Evolutionary conservation across 495 filamentous ascomycete genomes (phyloP), one percentile per base, ranked within the genome.

Genomic region (Cercophora newfieldiana): DNA sequence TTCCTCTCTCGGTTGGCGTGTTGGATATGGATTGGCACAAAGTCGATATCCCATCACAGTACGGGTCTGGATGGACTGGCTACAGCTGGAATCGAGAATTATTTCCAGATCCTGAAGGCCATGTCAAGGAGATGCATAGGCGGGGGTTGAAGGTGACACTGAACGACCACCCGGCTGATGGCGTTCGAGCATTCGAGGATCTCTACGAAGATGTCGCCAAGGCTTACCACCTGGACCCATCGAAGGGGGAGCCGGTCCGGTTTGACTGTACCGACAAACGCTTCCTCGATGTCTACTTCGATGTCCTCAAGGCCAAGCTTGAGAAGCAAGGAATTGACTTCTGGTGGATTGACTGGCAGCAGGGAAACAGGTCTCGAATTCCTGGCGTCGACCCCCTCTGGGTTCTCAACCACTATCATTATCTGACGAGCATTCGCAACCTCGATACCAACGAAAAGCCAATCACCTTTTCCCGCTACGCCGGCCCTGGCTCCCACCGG

Each of bases 321-420:
- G 86, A 88, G 65, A 72, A 77, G 18, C 66, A 82, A 22, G 86
- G 81, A 2, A 67, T 81, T 24, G 85, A 88, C 67, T 82, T 88
- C 33, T 87, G 83, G 84, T 88, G 86, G 86, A 75, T 87, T 30
- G 86, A 88, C 73, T 88, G 86, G 86, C 86, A 88, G 71, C 86
- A 88, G 72, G 86, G 86, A 1, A 70, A 66, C 18, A 61, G 77
- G 57, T 85, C 84, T 1, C 73, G 72, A 14, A 79, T 85, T 28
- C 81, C 80, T 0, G 86, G 86, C 12, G 77, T 88, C 37, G 86
- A 88, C 70, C 86, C 86, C 0, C 72, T 88, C 1, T 88, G 86
- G 85, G 69, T 87, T n/a, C 78, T 88, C 54, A 88, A 88, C 69
- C 86, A 88, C 65, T 87, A 79, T 67, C 82, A 86, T 55, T 88